Evolutionary conservation across 352 stramenopile species (phyloP).

Genomic region (Phytophthora colocasiae): DNA sequence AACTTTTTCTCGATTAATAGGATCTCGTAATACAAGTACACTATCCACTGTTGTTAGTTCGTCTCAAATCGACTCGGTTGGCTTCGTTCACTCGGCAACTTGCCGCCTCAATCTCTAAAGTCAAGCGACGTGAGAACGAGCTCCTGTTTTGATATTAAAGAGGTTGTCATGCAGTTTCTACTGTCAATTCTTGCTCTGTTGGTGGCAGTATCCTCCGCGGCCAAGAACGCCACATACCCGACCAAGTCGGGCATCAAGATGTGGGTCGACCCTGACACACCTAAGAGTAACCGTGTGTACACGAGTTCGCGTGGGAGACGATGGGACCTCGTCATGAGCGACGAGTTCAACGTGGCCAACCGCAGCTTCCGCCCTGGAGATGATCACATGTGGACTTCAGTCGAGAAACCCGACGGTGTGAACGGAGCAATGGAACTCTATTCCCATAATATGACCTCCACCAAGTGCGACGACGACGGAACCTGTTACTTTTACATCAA

Average conservation of each 20-base stretch:
- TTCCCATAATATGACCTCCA: conserved; percentile 77
- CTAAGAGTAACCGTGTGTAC: conserved; percentile 37
- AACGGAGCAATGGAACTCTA: conserved; percentile 93
- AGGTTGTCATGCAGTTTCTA: not conserved
- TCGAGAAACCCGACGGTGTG: conserved; percentile 94
- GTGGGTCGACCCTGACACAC: conserved; percentile 62
- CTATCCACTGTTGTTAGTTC: not conserved
- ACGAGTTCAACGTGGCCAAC: conserved; percentile 93
- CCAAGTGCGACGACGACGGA: conserved; percentile 44
- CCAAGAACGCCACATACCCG: conserved; percentile 27
- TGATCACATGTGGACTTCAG: conserved; percentile 94
- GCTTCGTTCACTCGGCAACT: conserved; percentile 15
- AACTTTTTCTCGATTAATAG: not conserved
- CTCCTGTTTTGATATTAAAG: not conserved
- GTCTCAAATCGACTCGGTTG: not conserved
- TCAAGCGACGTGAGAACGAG: not conserved
- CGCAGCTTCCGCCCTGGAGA: conserved; percentile 90
- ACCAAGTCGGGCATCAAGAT: conserved; percentile 52
- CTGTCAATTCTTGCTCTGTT: not conserved
- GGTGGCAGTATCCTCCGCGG: not conserved
- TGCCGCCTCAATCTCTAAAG: conserved; percentile 7
- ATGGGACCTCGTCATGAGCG: conserved; percentile 90
- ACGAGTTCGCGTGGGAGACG: conserved; percentile 40
- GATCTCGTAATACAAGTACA: too few species aligned
- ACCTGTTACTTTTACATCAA: conserved; percentile 62